A percentile compares a stretch with the other conserved stretches of the same genome.
These are phyloP conservation scores for Macadamia tetraphylla DNA, from an alignment of 164 flowering plant genomes.

Conservation along the genomic window DNA sequence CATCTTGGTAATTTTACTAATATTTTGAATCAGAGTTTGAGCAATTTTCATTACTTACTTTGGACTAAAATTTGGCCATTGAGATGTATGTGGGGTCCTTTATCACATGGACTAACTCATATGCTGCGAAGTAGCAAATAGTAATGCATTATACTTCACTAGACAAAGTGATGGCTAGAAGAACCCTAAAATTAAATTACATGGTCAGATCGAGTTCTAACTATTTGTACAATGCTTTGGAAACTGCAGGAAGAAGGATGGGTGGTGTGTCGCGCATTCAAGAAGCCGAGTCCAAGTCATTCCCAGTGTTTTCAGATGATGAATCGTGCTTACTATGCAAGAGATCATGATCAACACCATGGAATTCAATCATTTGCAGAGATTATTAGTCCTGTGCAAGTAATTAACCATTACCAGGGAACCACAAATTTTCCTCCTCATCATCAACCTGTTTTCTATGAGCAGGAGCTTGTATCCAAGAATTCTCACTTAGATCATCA, in stretches of 20 bases:
- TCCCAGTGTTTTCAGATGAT: conserved; percentile 48
- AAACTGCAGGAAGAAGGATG: conserved; percentile 85
- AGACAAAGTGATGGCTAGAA: too few relatives aligned
- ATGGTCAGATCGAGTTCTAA: too few relatives aligned
- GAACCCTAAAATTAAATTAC: too few relatives aligned
- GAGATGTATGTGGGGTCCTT: too few relatives aligned
- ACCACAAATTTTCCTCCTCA: conserved; percentile 13
- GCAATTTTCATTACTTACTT: too few relatives aligned
- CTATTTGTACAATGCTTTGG: not conserved
- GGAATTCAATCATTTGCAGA: conserved; percentile 19
- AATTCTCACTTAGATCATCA: conserved; percentile 23
- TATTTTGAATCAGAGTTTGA: too few relatives aligned
- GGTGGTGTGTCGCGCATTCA: conserved; percentile 94
- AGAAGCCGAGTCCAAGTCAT: conserved; percentile 61
- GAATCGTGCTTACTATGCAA: conserved; percentile 30
- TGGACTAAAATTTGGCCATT: too few relatives aligned
- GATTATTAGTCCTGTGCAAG: conserved; percentile 11
- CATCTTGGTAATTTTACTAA: too few relatives aligned
- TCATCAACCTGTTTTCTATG: conserved; percentile 13
- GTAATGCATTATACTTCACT: too few relatives aligned
- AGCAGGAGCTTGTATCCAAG: conserved; percentile 20
- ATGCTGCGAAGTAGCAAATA: too few relatives aligned
- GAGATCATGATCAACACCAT: conserved; percentile 8
- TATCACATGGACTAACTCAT: too few relatives aligned
- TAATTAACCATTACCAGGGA: conserved; percentile 16